Conservation (phyloP, 176 grass and related monocot genomes). For the Phragmites australis region DNA sequence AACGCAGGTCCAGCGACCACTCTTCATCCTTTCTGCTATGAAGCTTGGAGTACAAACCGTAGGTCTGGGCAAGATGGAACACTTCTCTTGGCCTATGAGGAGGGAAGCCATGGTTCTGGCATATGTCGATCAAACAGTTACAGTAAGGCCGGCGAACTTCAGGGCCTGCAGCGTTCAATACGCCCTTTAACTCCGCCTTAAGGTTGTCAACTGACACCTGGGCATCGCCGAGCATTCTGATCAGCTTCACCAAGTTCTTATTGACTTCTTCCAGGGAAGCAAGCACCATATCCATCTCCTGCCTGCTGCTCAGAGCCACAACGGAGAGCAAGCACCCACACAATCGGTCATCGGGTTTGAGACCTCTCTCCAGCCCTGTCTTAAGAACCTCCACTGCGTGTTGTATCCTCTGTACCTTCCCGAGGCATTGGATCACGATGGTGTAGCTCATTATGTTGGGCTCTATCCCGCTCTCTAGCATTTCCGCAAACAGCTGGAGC, state of each 20-base stretch:
- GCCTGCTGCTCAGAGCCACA: constrained; percentile 54
- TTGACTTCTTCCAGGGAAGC: constrained; percentile 71
- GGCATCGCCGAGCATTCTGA: constrained; percentile 55
- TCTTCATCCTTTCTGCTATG: constrained; percentile 52
- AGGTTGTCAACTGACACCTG: constrained; percentile 38
- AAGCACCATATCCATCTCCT: constrained; percentile 52
- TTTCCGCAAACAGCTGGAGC: constrained; percentile 74
- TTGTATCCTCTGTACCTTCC: constrained; percentile 58
- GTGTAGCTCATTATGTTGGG: constrained; percentile 90
- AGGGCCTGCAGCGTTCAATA: constrained; percentile 45
- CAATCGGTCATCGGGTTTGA: constrained; percentile 65
- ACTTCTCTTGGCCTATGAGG: constrained; percentile 51
- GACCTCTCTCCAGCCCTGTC: constrained; percentile 41
- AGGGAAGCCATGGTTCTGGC: constrained; percentile 60
- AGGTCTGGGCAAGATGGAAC: constrained; percentile 60
- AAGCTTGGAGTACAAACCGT: constrained; percentile 65
- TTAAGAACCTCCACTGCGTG: constrained; percentile 63
- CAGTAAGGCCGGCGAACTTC: constrained; percentile 78
- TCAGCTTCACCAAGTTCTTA: constrained; percentile 46
- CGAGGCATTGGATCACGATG: constrained; percentile 83
- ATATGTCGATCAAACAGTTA: constrained; percentile 95
- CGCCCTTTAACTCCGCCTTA: constrained; percentile 36
- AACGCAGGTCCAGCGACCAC: constrained; percentile 73
- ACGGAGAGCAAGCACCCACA: constrained; percentile 83
- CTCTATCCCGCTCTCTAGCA: constrained; percentile 52